Evolutionary conservation across 768 basidiomycete species (phyloP).

Genomic region (Tulasnella sp.): DNA sequence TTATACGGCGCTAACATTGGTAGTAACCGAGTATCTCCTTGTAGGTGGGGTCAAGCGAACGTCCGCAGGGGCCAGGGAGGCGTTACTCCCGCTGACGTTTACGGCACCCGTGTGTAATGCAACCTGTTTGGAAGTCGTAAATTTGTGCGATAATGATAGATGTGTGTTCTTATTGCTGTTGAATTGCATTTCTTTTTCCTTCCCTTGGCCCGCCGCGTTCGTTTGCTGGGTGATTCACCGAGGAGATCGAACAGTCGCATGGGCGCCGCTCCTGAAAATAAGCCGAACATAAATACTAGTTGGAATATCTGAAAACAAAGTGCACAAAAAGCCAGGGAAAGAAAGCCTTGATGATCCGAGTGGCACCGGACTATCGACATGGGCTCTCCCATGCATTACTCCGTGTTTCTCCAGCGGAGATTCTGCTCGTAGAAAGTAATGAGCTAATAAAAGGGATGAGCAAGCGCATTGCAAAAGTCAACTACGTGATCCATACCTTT

Average conservation of each 20-base stretch:
- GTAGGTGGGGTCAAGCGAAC: slow-evolving; percentile 84
- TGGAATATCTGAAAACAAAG: not conserved
- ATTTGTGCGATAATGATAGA: not conserved
- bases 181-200: not conserved
- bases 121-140: not conserved
- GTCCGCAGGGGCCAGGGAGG: slow-evolving; percentile 79
- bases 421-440: slow-evolving; percentile 28
- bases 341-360: not conserved
- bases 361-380: not conserved
- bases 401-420: slow-evolving; percentile 25
- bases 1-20: not conserved
- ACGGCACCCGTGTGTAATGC: slow-evolving; percentile 52
- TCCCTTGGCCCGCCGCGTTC: not conserved
- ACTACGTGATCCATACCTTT: not conserved
- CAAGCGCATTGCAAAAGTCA: not conserved
- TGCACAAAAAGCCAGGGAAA: not conserved
- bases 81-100: slow-evolving; percentile 72
- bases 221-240: not conserved
- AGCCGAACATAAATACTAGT: not conserved
- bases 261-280: not conserved
- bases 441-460: slow-evolving; percentile 19
- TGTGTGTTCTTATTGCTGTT: not conserved
- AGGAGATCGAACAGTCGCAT: not conserved
- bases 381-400: not conserved
- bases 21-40: slow-evolving; percentile 11